Base-by-base conservation (phyloP, 2,329 filamentous ascomycete species). In the Fusarium mundagurra region DNA sequence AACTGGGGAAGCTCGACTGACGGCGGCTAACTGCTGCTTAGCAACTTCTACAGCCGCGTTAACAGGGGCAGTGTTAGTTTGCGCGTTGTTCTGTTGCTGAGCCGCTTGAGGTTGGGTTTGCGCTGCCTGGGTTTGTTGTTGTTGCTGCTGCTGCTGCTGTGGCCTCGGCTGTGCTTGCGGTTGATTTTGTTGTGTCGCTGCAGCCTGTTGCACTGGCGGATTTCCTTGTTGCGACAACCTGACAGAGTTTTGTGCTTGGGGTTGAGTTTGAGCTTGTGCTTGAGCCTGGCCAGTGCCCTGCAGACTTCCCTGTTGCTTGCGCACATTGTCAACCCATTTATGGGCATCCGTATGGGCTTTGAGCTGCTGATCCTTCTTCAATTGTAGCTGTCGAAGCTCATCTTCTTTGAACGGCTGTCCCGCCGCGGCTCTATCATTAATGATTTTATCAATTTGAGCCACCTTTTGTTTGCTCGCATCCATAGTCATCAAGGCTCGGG, bases 401-500 rank as follows among this genome's bases (percentile, higher is more conserved):
- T 89, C 87, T 3, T 86, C 80, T 8, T 82, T 83, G 18, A 88
- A 78, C 0, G 84, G 80, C 27, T 83, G 84, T 6, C 86, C 86
- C 31, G 83, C 83, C 8, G 84, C 81, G 20, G 82, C 79, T 29
- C 86, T 81, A 24, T 86, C 84, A 55, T 85, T 84, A 27, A 85
- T 79, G 6, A 81, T 70, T 51, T 81, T 81, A 17, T 89, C 87
- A 60, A 88, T 80, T 57, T 80, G 79, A 6, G 79, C 79, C 8
- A 88, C 77, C 53, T 83, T 82, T n/a, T 72, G 76, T 17, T 85
- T 84, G 7, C 83, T 81, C 16, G 73, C 81, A 43, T 90, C 88
- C 83, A 90, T 89, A 5, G 84, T 83, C 71, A 85, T 80, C 11
- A 90, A 78, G 0, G 86, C 87, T 44, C 85, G 81, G 0, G 82